Percentiles rank a stretch among this genome's conserved stretches.
phyloP scores from a whole-genome alignment of 2,329 filamentous ascomycete genomes.

The Colletotrichum sp. region DNA sequence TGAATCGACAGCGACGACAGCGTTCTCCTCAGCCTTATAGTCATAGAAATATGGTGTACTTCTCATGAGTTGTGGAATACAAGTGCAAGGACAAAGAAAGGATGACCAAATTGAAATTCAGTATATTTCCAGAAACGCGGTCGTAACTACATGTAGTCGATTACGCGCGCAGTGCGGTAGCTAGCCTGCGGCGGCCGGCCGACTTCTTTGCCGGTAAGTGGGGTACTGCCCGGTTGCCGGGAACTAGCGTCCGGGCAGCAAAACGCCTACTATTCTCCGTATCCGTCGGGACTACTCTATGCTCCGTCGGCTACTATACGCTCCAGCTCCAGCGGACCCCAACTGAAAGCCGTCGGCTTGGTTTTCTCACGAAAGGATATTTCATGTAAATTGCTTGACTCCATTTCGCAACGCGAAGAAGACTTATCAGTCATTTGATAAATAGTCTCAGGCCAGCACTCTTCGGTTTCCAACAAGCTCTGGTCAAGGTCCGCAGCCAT shows the following conservation, averaged over 20 bases:
- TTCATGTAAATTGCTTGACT: background rate
- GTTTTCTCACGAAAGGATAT: background rate
- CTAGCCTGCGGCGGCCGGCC: background rate
- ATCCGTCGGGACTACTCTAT: background rate
- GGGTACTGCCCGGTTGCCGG: background rate
- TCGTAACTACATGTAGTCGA: background rate
- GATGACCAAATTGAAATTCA: too few relatives aligned
- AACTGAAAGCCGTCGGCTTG: background rate
- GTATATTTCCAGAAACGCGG: background rate
- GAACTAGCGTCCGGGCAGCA: background rate
- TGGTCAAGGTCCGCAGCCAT: background rate
- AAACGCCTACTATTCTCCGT: background rate
- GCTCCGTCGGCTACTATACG: background rate
- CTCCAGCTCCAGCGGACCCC: background rate
- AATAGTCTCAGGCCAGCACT: background rate
- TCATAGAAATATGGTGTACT: accelerated
- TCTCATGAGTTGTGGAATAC: background rate
- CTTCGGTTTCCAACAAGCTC: background rate
- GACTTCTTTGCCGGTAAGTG: background rate
- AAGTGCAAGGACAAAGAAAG: too few relatives aligned
- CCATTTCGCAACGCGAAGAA: background rate
- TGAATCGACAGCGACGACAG: background rate
- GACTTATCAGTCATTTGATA: background rate
- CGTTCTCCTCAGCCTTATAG: accelerated
- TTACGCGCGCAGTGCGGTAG: background rate